phyloP scores from a whole-genome alignment of 352 stramenopile species.

The Phytophthora hibernalis region DNA sequence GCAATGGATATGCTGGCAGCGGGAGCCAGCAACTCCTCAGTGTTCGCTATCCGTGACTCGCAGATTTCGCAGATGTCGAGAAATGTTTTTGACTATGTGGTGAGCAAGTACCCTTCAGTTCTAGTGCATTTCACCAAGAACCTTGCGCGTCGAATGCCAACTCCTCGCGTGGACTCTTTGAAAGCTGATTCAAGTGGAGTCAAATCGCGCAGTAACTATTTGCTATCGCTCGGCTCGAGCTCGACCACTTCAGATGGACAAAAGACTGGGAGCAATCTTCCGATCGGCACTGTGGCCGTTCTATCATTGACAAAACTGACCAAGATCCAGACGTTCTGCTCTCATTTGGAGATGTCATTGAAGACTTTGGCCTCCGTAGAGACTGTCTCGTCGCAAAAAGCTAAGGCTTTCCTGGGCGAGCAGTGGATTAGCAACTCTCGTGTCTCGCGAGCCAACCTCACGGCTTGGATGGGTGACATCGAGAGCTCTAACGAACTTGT shows the following conservation, averaged over 20 bases:
- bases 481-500: slow-evolving; percentile 81
- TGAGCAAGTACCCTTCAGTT: slow-evolving; percentile 69
- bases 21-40: slow-evolving; percentile 75
- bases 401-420: slow-evolving; percentile 60
- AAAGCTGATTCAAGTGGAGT: slow-evolving; percentile 41
- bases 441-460: slow-evolving; percentile 72
- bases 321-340: slow-evolving; percentile 81
- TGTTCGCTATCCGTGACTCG: slow-evolving; percentile 88
- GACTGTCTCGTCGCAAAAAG: slow-evolving; percentile 78
- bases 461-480: slow-evolving; percentile 82
- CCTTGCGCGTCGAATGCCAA: slow-evolving; percentile 66
- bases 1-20: slow-evolving; percentile 86
- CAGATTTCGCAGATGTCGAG: slow-evolving; percentile 90
- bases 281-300: slow-evolving; percentile 78
- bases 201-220: slow-evolving; percentile 52
- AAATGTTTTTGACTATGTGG: slow-evolving; percentile 87
- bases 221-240: slow-evolving; percentile 65
- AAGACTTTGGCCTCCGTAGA: slow-evolving; percentile 74
- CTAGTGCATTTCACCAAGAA: slow-evolving; percentile 86
- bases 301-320: slow-evolving; percentile 80
- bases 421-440: slow-evolving; percentile 80
- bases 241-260: slow-evolving; percentile 26
- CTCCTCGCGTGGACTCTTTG: slow-evolving; percentile 43
- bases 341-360: slow-evolving; percentile 62
- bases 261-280: slow-evolving; percentile 39